A percentile compares a stretch with the other conserved stretches of the same genome.
These are phyloP conservation scores for Sophora flavescens DNA, from an alignment of 306 rosid species.

Conservation along the genomic window DNA sequence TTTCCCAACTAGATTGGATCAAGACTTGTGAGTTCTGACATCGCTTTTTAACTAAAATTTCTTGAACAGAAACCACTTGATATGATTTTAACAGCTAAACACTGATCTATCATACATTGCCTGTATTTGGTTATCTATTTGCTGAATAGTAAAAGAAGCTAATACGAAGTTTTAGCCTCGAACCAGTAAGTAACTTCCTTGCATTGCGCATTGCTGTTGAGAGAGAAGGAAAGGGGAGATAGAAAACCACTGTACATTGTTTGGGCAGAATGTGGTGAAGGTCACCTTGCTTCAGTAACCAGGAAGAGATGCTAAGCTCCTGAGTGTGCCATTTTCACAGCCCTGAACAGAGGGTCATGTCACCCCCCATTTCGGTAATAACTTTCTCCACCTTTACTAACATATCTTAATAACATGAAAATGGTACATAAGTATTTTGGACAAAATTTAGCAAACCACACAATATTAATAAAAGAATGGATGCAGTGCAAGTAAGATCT, in stretches of 20 bases:
- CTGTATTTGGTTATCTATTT: conserved; percentile 18
- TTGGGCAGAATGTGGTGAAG: conserved; percentile 28
- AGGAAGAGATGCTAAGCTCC: conserved; percentile 39
- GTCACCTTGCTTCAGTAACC: conserved; percentile 30
- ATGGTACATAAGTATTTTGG: conserved; percentile 18
- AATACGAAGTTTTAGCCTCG: conserved; percentile 13
- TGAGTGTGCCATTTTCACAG: conserved; percentile 39
- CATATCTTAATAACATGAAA: conserved; percentile 67
- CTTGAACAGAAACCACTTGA: conserved; percentile 36
- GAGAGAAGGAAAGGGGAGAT: background rate
- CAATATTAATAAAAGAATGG: conserved; percentile 20
- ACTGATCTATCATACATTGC: conserved; percentile 32
- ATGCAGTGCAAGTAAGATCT: conserved; percentile 22
- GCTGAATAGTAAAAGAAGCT: conserved; percentile 39
- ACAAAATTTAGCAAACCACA: background rate
- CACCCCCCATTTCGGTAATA: conserved; percentile 73
- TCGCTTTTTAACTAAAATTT: conserved; percentile 12
- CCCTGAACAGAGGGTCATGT: conserved; percentile 52
- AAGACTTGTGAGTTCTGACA: background rate
- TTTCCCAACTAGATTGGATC: background rate
- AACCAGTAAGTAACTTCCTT: conserved; percentile 15
- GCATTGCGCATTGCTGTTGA: background rate
- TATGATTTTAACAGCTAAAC: conserved; percentile 38
- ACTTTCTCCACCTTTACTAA: conserved; percentile 85
- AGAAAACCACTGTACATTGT: conserved; percentile 34